Evolutionary conservation across 2,329 filamentous ascomycete species (phyloP), one percentile per base, ranked within the genome.

Genomic region (Penicillium decumbens): DNA sequence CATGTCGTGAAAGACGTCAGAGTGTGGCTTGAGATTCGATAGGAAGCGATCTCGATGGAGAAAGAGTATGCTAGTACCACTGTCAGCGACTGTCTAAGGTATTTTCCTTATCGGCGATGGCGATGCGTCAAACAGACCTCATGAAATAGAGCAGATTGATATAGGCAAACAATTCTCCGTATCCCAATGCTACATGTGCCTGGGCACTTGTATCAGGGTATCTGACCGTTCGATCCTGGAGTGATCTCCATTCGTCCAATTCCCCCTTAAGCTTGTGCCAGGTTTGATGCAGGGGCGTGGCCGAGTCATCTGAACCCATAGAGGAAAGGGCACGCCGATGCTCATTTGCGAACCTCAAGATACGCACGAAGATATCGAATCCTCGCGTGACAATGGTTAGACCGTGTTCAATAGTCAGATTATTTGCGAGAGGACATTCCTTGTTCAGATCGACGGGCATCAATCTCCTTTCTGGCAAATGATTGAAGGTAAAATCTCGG

Each of bases 111-210:
- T 12, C 6, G 10, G 8, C 6, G 5, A 3, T 10, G 5, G 18
- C 1, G 13, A 15, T 37, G 15, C 9, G 15, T 12, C 18, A 12
- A 2, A 38, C 39, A 7, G 56, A 67, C 67, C 67, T 68, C 67
- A 70, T 70, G 20, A 65, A 70, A 45, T 69, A 64, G 1, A 70
- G 61, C 29, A 70, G 41, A 46, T 70, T 70, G 28, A 70, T 69
- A n/a, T 70, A 70, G 1, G 66, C 66, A 45, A 70, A 70, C 8
- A 69, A 38, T 43, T 69, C 67, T 1, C 67, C 67, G 30, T 67
- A 69, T 6, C 67, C 67, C 1, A 70, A 49, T 2, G 67, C 61
- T 3, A 70, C 67, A 52, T 69, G 67, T 0, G 63, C 66, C 45
- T 67, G 66, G 4, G 61, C 66, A 48, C 58, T 64, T 2, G 67